Percentiles rank a stretch among this genome's conserved stretches.
Evolutionary conservation across 1,284 basidiomycete genomes (phyloP).

Genomic region (Exobasidium rhododendri): DNA sequence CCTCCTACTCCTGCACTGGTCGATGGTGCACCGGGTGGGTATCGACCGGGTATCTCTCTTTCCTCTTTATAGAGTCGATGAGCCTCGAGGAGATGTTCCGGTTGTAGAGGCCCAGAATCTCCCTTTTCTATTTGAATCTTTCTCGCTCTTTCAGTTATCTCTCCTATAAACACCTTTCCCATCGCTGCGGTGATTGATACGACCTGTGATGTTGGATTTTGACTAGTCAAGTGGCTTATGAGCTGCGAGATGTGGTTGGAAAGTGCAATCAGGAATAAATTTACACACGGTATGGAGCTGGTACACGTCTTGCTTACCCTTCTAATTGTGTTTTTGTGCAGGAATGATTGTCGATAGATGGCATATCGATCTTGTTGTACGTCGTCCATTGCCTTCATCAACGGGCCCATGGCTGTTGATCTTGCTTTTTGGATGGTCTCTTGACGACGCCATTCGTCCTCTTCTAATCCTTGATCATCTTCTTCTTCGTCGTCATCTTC

Average conservation of each 20-base stretch:
- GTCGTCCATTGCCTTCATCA: conserved; percentile 76
- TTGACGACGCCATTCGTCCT: conserved; percentile 38
- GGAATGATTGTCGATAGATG: conserved; percentile 74
- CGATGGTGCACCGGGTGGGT: conserved; percentile 36
- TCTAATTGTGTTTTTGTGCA: conserved; percentile 76
- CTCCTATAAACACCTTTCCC: conserved; percentile 85
- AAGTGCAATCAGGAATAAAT: too few species aligned
- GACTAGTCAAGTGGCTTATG: conserved; percentile 73
- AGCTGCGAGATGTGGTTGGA: conserved; percentile 58
- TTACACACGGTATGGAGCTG: too few species aligned
- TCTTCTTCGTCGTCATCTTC: conserved; percentile 47
- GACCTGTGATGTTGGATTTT: conserved; percentile 76
- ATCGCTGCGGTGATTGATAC: conserved; percentile 84
- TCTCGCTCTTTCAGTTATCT: conserved; percentile 85
- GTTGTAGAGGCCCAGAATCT: conserved; percentile 67
- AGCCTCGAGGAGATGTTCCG: conserved; percentile 81
- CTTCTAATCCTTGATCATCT: conserved; percentile 40
- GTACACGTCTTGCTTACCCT: conserved; percentile 65
- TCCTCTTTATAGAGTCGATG: conserved; percentile 77
- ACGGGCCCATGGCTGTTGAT: conserved; percentile 60
- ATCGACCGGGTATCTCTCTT: conserved; percentile 59
- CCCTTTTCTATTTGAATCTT: conserved; percentile 69
- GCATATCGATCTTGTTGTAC: conserved; percentile 84
- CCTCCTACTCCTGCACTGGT: conserved; percentile 33
- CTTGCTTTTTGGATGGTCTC: conserved; percentile 53